These are phyloP conservation scores for Lactarius tabidus DNA, from an alignment of 768 basidiomycete species.

Conservation along the genomic window DNA sequence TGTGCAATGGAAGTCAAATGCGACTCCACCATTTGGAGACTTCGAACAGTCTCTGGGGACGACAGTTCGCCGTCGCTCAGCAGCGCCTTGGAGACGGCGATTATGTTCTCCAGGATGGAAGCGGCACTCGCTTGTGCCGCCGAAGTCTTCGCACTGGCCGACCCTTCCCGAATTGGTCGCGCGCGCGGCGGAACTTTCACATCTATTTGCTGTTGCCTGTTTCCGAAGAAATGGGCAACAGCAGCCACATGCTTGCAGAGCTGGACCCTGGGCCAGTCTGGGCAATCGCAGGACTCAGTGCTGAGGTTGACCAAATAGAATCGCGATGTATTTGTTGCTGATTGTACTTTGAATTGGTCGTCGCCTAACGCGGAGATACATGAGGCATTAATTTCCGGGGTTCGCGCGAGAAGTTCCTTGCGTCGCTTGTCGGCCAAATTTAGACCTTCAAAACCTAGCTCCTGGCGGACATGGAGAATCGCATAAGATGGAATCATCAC, in stretches of 20 bases:
- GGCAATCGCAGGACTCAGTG: neutral
- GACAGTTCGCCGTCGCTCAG: neutral
- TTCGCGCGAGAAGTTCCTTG: neutral
- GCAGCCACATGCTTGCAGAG: no score
- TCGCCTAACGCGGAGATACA: neutral
- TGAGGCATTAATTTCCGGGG: neutral
- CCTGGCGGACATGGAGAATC: neutral
- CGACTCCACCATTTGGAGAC: neutral
- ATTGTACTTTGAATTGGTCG: neutral
- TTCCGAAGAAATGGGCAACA: neutral
- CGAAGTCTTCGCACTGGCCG: no score
- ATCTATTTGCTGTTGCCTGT: no score
- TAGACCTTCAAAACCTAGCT: neutral
- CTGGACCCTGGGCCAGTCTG: neutral
- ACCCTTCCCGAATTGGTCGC: no score
- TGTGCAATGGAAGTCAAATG: neutral
- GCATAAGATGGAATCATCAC: neutral
- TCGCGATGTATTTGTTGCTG: neutral
- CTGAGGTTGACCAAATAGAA: neutral
- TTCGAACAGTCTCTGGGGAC: neutral
- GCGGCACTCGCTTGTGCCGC: neutral
- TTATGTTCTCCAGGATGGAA: neutral
- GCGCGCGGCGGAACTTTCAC: no score
- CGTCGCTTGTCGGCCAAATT: neutral
- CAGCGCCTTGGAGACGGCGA: neutral